phyloP scores from a whole-genome alignment of 2,329 filamentous ascomycete genomes.

The Grosmannia serpens region DNA sequence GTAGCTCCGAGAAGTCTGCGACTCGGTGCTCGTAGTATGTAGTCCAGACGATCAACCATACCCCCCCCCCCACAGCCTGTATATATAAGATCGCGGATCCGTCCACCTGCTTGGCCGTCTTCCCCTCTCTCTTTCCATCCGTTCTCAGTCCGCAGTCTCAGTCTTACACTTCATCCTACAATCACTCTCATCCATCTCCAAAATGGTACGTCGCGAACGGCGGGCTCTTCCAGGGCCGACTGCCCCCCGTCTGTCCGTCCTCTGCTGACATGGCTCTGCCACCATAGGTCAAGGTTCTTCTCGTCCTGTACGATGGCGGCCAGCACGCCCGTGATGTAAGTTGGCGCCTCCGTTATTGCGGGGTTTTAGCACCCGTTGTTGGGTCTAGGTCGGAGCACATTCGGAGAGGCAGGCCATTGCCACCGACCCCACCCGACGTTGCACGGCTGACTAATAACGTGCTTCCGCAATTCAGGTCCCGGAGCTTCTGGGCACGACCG shows the following conservation, averaged over 20 bases:
- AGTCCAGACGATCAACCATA: not conserved
- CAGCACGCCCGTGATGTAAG: constrained; percentile 77
- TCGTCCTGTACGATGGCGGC: constrained; percentile 86
- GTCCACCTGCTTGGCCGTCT: not conserved
- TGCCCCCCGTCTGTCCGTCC: not conserved
- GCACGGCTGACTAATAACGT: too few relatives aligned
- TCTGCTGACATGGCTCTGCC: not conserved
- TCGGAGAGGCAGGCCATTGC: too few relatives aligned
- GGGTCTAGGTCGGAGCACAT: too few relatives aligned
- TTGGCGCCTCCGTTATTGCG: constrained; percentile 5
- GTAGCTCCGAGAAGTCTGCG: constrained; percentile 1
- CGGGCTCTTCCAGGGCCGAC: too few relatives aligned
- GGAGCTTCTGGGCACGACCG: constrained; percentile 81
- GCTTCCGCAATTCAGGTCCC: constrained; percentile 52
- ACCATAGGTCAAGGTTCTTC: constrained; percentile 79
- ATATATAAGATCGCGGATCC: not conserved
- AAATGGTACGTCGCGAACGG: not conserved
- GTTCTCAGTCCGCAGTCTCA: not conserved
- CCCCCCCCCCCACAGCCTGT: not conserved
- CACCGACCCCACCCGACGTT: too few relatives aligned
- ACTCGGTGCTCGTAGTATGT: not conserved
- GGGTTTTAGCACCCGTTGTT: not conserved
- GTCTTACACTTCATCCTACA: not conserved
- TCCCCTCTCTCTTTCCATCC: not conserved
- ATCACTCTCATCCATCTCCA: not conserved